Evolutionary conservation across 2,329 filamentous ascomycete species (phyloP).

Genomic region (Pseudogymnoascus verrucosus): DNA sequence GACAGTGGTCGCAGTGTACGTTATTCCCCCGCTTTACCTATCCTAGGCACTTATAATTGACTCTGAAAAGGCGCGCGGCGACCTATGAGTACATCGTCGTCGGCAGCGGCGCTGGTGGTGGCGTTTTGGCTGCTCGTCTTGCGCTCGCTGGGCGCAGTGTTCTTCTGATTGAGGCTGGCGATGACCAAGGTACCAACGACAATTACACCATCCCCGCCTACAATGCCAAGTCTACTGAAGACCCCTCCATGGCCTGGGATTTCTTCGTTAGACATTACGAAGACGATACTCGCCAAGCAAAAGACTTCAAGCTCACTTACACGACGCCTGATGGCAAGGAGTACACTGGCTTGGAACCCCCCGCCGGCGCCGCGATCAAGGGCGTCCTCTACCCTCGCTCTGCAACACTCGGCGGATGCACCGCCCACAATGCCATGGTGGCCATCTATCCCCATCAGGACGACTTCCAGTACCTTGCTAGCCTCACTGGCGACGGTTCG

Average conservation of each 20-base stretch:
- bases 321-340: constrained; percentile 22
- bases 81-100: constrained; percentile 47
- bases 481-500: constrained; percentile 20
- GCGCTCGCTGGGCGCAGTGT: constrained; percentile 44
- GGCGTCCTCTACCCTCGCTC: constrained; percentile 26
- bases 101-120: constrained; percentile 44
- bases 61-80: neutral
- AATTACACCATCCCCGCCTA: constrained; percentile 42
- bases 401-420: constrained; percentile 26
- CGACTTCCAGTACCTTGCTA: constrained; percentile 20
- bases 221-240: constrained; percentile 38
- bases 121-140: constrained; percentile 41
- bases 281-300: constrained; percentile 11
- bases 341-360: constrained; percentile 22
- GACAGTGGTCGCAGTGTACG: neutral
- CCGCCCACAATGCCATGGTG: constrained; percentile 22
- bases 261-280: constrained; percentile 28
- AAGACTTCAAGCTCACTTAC: constrained; percentile 28
- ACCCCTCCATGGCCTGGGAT: constrained; percentile 42
- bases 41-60: neutral
- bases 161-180: constrained; percentile 46
- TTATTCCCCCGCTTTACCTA: neutral
- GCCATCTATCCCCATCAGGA: constrained; percentile 17
- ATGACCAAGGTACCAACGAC: constrained; percentile 37
- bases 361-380: constrained; percentile 18